These are phyloP conservation scores for Apiospora aurea DNA, from an alignment of 2,329 filamentous ascomycete genomes.

Conservation along the genomic window DNA sequence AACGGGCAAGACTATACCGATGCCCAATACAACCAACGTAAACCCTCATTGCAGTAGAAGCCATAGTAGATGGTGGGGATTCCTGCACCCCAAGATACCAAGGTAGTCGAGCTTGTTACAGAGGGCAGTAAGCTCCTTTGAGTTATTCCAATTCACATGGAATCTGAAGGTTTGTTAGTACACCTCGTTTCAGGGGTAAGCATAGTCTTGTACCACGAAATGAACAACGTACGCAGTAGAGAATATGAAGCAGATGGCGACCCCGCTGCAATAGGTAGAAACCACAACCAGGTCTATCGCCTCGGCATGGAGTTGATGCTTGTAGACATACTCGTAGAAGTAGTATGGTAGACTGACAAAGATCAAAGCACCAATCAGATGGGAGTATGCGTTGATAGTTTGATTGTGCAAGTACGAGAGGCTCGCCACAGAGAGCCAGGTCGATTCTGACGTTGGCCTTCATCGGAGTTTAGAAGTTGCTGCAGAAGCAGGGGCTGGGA, in stretches of 20 bases:
- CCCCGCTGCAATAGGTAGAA: slow-evolving; percentile 30
- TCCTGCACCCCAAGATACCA: slow-evolving; percentile 29
- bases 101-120: slow-evolving; percentile 32
- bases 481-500: background rate
- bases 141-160: slow-evolving; percentile 5
- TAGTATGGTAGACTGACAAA: slow-evolving; percentile 24
- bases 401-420: slow-evolving; percentile 23
- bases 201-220: background rate
- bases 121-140: slow-evolving; percentile 9
- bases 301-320: background rate
- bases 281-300: slow-evolving; percentile 28
- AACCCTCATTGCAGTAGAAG: slow-evolving; percentile 28
- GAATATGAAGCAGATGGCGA: slow-evolving; percentile 29
- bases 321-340: slow-evolving; percentile 16
- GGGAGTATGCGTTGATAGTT: slow-evolving; percentile 25
- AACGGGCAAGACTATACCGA: slow-evolving; percentile 20
- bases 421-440: slow-evolving; percentile 22
- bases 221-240: slow-evolving; percentile 28
- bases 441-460: slow-evolving; percentile 25
- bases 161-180: background rate
- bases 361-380: slow-evolving; percentile 23
- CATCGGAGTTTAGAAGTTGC: background rate
- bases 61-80: slow-evolving; percentile 34
- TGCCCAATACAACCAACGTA: slow-evolving; percentile 28
- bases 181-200: background rate